Evolutionary conservation across 1,284 basidiomycete genomes (phyloP).

Genomic region (Boletus semigastroideus): DNA sequence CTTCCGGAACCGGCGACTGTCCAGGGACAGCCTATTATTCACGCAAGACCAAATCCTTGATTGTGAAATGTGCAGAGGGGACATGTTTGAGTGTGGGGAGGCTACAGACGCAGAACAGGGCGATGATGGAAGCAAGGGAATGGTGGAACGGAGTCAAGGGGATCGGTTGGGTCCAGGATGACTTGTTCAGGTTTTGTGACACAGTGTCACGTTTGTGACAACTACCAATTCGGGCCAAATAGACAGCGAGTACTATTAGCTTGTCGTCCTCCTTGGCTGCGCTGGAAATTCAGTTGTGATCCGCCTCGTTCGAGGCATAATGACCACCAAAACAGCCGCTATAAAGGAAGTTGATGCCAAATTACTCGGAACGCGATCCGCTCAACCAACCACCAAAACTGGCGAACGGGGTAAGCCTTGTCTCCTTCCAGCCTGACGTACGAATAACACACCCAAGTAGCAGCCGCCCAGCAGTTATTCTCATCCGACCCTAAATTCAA

Average conservation of each 20-base stretch:
- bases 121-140: slow-evolving; percentile 32
- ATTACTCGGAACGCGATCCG: slow-evolving; percentile 22
- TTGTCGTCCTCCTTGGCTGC: slow-evolving; percentile 5
- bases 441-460: slow-evolving; percentile 27
- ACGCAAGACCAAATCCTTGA: slow-evolving; percentile 9
- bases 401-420: slow-evolving; percentile 50
- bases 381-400: slow-evolving; percentile 38
- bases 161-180: slow-evolving; percentile 20
- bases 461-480: slow-evolving; percentile 48
- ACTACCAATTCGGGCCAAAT: slow-evolving; percentile 8
- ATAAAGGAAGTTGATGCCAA: slow-evolving; percentile 23
- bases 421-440: not conserved
- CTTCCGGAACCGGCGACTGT: not conserved
- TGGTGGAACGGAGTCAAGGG: slow-evolving; percentile 37
- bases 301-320: slow-evolving; percentile 17
- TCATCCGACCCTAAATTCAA: slow-evolving; percentile 91
- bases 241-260: not conserved
- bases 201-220: slow-evolving; percentile 22
- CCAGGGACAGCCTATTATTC: slow-evolving; percentile 25
- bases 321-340: slow-evolving; percentile 19
- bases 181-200: slow-evolving; percentile 16
- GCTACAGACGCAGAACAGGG: slow-evolving; percentile 33
- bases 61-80: slow-evolving; percentile 26
- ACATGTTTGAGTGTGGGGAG: slow-evolving; percentile 27
- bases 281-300: slow-evolving; percentile 16